Percentiles rank a stretch among this genome's conserved stretches.
Conservation (phyloP, 2,329 filamentous ascomycete species). For the Xylariaceae sp. region DNA sequence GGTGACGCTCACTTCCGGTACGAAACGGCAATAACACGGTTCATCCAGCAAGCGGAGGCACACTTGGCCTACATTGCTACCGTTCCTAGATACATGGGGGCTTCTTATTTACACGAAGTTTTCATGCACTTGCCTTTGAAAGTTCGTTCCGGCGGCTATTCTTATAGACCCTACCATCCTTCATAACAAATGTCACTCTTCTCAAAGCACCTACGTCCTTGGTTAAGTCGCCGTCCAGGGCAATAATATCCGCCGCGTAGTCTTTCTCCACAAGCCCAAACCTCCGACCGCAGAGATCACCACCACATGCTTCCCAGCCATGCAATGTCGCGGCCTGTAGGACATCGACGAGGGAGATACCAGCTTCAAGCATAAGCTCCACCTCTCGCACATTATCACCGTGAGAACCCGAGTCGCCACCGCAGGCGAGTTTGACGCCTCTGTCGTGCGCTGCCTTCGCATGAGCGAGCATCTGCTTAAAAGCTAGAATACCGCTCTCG, state of each 20-base stretch:
- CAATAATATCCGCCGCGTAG: conserved; percentile 57
- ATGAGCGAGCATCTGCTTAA: conserved; percentile 43
- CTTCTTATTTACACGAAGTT: too few species aligned
- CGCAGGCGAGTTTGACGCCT: conserved; percentile 57
- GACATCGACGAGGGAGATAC: conserved; percentile 55
- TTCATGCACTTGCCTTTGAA: neutral
- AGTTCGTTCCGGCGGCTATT: neutral
- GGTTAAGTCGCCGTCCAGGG: conserved; percentile 51
- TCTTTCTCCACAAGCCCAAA: conserved; percentile 60
- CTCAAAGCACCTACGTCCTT: conserved; percentile 50
- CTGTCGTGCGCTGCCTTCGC: conserved; percentile 51
- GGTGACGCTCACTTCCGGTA: too few species aligned
- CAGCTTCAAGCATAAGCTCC: conserved; percentile 59
- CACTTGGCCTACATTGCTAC: too few species aligned
- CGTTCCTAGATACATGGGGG: too few species aligned
- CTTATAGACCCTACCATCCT: conserved; percentile 59
- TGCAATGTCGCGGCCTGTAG: conserved; percentile 56
- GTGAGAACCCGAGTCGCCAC: conserved; percentile 61
- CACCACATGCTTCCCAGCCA: conserved; percentile 62
- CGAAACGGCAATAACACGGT: neutral
- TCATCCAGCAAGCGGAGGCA: too few species aligned
- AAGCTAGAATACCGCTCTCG: conserved; percentile 36
- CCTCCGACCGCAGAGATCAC: conserved; percentile 54
- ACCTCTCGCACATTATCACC: conserved; percentile 59
- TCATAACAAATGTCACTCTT: conserved; percentile 62